Base-by-base conservation (phyloP, 257 asterid genomes). In the Nicotiana tomentosiformis region DNA sequence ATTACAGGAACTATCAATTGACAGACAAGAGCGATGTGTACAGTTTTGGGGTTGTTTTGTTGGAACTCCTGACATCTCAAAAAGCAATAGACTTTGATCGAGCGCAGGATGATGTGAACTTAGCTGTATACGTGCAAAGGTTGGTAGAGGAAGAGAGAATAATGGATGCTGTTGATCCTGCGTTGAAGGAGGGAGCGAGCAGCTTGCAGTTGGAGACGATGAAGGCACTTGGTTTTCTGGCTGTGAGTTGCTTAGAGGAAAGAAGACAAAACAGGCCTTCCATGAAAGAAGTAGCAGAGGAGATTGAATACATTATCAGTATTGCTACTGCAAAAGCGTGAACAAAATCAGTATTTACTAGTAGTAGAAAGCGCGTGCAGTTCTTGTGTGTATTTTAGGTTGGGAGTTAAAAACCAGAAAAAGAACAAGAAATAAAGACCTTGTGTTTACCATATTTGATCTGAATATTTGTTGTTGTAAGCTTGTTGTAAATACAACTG, bases 1-100 rank as follows among this genome's bases (percentile, higher is more conserved):
- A 95, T 60, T 94, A 94, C 62, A 85, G 96, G 67, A 95, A 95
- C 83, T 94, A 92, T 66, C 99, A 95, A 77, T 78, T 95, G 46
- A 95, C 99, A 0, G 99, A 95, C 32, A 95, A 94, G 85, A 95
- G 99, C 5, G 99, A 95, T 51, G 99, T 95, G 3, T 95, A 95
- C 81, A 95, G 99, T 85, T 94, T 91, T 1, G 99, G 99, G 0
- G 97, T 95, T 0, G 99, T 95, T 11, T 37, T 95, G 55, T 69
- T 95, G 90, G 99, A 95, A 90, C 90, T 95, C 1, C 14, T 95
- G 88, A 94, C 99, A 5, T 93, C 99, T 6, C 97, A 95, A 89
- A 94, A 87, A 77, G 99, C 98, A 1, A 93, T 95, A 2, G 98
- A 95, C 83, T 95, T 95, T 69, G 85, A 51, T 17, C 88, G 99